Evolutionary conservation across 176 grass and related monocot species (phyloP), one percentile per base, ranked within the genome.

Genomic region (Paspalum vaginatum): DNA sequence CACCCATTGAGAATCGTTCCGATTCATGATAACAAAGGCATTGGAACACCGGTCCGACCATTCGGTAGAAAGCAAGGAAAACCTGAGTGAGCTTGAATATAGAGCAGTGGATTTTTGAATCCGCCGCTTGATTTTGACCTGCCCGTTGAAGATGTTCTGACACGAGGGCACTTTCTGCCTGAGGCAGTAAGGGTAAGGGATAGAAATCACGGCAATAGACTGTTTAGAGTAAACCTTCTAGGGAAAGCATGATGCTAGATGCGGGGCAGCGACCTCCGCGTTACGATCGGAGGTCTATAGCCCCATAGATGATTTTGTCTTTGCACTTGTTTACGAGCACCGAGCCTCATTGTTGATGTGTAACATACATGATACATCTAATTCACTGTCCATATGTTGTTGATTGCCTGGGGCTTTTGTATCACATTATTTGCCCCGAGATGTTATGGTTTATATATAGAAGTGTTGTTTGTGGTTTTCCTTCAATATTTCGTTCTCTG

Each of bases 1-100:
- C 93, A 99, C 86, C 97, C 97, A 39, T 47, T 99, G 74, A 93
- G 87, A 86, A 99, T 99, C 67, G 78, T 86, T 77, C 79, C 90
- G 7, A 21, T 78, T 84, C 56, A 77, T 57, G 75, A 79, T 80
- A 61, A 59, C 45, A 87, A 87, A 63, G 63, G 61, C 41, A 69
- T 66, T 43, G 60, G 81, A 42, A 81, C 74, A 43, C 66, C 57
- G 0, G 79, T 83, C 69, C 81, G 91, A 68, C 84, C 86, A 5
- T 93, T 95, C 1, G 90, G 97, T 54, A 91, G 93, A 67, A 93
- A 99, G 57, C 88, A 95, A 26, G 90, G 97, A 79, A 89, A 77
- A 79, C 79, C 87, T 40, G 83, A 70, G 79, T 89, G 80, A 40
- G 9, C 18, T 40, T 66, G 63, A 60, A 40, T 46, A 55, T 80